Evolutionary conservation across 345 rosid species (phyloP).

Genomic region (Boechera stricta): DNA sequence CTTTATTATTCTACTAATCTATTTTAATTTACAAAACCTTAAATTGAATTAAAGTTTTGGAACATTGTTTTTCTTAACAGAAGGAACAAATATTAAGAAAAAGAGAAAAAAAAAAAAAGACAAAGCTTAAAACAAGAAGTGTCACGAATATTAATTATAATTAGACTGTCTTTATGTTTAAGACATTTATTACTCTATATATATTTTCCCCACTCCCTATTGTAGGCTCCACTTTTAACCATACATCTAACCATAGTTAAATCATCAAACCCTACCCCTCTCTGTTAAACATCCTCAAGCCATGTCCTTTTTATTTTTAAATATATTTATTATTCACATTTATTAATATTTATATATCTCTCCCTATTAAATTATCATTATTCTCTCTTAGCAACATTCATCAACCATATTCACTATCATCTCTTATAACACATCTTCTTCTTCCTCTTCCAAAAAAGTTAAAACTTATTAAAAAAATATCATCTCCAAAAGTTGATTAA

Average conservation of each 20-base stretch:
- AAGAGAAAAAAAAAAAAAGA: background rate
- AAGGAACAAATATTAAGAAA: background rate
- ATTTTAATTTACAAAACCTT: too few species aligned
- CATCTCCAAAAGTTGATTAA: constrained; percentile 25
- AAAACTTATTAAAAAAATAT: constrained; percentile 1
- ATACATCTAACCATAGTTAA: constrained; percentile 42
- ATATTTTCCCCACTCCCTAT: constrained; percentile 19
- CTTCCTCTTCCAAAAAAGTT: constrained; percentile 28
- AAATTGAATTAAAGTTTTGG: too few species aligned
- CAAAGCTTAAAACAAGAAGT: constrained; percentile 26
- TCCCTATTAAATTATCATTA: constrained; percentile 31
- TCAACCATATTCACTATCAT: constrained; percentile 31
- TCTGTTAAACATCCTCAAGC: constrained; percentile 9
- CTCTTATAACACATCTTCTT: constrained; percentile 36
- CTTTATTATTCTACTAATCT: too few species aligned
- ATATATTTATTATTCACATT: constrained; percentile 2
- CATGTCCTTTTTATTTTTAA: constrained; percentile 12
- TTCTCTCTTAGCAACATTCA: constrained; percentile 39
- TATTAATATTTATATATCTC: constrained; percentile 26
- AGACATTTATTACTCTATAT: constrained; percentile 39
- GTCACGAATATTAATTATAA: constrained; percentile 36
- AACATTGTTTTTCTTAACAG: background rate
- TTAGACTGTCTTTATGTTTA: constrained; percentile 37
- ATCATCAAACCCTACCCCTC: constrained; percentile 16
- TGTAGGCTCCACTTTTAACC: constrained; percentile 32